Evolutionary conservation across 768 basidiomycete species (phyloP), one percentile per base, ranked within the genome.

Genomic region (Lactarius deliciosus): DNA sequence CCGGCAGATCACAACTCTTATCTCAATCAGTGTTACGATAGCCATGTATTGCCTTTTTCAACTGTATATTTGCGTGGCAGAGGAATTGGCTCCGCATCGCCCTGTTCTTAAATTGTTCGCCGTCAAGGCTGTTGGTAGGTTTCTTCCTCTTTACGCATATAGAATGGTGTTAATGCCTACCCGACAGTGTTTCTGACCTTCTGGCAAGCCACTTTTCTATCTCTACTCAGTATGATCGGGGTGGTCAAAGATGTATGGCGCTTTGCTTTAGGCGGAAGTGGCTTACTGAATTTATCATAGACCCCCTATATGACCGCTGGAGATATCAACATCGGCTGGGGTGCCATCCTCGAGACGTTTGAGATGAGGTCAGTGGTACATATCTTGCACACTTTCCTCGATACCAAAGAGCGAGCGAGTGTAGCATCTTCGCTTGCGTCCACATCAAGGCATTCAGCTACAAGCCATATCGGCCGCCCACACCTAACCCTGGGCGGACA

Each of bases 11-110:
- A 79, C 81, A 3, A 72, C 82, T 41, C 76, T 88, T 54, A 83
- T 90, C 45, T 89, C 89, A 2, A 71, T 88, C 43, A 90, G 89
- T 0, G 90, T 93, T 20, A 83, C 89, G 0, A 73, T 91, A 61
- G 88, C 89, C 38, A 91, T 91, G 89, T 92, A 89, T 74, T 89
- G 88, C 73, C 75, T 90, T 64, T 76, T 92, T 25, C 90, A 92
- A 73, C 76, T 93, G 20, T 91, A 89, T 71, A 69, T 90, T 9
- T 76, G 84, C 0, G 79, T 91, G 18, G 75, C 85, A 8, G 75
- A 75, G 15, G 77, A 84, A 54, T 78, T 92, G n/a, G 77, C 80
- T 11, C 83, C 82, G 0, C 83, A 85, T 61, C 80, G 81, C 58
- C 90, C 90, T 2, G 72, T 91, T 18, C 75, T 90, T 22, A 90